These are phyloP conservation scores for Metarhizium humberi DNA, from an alignment of 2,329 filamentous ascomycete genomes.

Conservation along the genomic window DNA sequence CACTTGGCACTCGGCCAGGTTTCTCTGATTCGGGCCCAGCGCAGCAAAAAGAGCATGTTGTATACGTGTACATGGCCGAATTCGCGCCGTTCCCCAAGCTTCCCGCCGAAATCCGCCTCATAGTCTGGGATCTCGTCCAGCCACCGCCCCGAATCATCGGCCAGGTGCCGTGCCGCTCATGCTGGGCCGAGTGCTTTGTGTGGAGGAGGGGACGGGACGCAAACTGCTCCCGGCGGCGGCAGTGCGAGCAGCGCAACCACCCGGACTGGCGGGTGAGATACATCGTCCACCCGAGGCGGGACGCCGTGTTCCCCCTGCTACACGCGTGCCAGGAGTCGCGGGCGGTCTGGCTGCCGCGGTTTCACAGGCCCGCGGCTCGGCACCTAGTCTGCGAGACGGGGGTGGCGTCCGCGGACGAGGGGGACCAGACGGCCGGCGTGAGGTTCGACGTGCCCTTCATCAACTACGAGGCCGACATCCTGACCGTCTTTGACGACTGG, in stretches of 20 bases:
- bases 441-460: slow-evolving; percentile 6
- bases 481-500: slow-evolving; percentile 8
- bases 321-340: slow-evolving; percentile 6
- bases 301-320: slow-evolving; percentile 5
- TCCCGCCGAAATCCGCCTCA: slow-evolving; percentile 3
- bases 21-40: background rate
- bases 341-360: slow-evolving; percentile 3
- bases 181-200: background rate
- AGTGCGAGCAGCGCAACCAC: slow-evolving; percentile 12
- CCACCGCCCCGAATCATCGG: slow-evolving; percentile 5
- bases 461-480: slow-evolving; percentile 8
- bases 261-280: slow-evolving; percentile 6
- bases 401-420: background rate
- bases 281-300: slow-evolving; percentile 6
- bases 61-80: background rate
- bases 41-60: no score
- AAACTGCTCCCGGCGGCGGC: background rate
- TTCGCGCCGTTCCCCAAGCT: slow-evolving; percentile 2
- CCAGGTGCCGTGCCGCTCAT: slow-evolving; percentile 3
- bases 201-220: background rate
- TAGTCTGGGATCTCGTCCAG: slow-evolving; percentile 4
- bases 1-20: background rate
- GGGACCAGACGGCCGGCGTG: background rate
- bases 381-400: background rate
- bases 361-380: background rate